phyloP scores from a whole-genome alignment of 441 rosid genomes.

The Erodium trifolium region DNA sequence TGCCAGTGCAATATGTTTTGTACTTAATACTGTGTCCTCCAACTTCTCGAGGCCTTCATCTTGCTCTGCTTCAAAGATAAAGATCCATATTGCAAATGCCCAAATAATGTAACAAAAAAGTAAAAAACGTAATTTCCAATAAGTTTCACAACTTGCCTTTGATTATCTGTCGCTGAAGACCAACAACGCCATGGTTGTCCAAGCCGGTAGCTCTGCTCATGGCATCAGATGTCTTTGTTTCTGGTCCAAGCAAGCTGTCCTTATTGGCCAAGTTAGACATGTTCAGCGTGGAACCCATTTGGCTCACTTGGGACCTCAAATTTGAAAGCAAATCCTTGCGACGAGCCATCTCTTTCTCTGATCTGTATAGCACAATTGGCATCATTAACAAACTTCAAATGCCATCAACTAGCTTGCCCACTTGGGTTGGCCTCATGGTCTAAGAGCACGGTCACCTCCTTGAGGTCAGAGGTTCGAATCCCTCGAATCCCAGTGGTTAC shows the following conservation, averaged over 20 bases:
- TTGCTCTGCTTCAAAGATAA: conserved; percentile 56
- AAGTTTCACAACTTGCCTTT: conserved; percentile 43
- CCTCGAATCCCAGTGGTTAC: too few relatives aligned
- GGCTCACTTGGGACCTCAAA: conserved; percentile 60
- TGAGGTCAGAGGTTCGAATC: too few relatives aligned
- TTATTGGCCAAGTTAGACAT: conserved; percentile 77
- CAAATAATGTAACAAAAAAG: conserved; percentile 3
- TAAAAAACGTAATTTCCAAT: background rate
- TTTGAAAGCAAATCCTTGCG: conserved; percentile 74
- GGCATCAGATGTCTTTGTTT: conserved; percentile 52
- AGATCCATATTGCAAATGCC: conserved; percentile 11
- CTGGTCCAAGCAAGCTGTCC: conserved; percentile 84
- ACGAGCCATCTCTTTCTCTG: conserved; percentile 89
- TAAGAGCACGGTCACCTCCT: too few relatives aligned
- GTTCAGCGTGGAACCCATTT: conserved; percentile 76
- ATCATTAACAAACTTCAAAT: background rate
- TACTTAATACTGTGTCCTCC: conserved; percentile 75
- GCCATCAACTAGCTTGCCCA: too few relatives aligned
- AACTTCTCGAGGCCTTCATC: conserved; percentile 90
- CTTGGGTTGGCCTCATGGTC: too few relatives aligned
- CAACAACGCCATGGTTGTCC: conserved; percentile 85
- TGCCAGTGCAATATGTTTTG: conserved; percentile 90
- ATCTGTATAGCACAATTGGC: conserved; percentile 34
- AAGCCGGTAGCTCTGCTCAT: conserved; percentile 56
- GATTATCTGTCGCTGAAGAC: conserved; percentile 78